Conservation (phyloP, 2,329 filamentous ascomycete species). For the Xylaria sp. region DNA sequence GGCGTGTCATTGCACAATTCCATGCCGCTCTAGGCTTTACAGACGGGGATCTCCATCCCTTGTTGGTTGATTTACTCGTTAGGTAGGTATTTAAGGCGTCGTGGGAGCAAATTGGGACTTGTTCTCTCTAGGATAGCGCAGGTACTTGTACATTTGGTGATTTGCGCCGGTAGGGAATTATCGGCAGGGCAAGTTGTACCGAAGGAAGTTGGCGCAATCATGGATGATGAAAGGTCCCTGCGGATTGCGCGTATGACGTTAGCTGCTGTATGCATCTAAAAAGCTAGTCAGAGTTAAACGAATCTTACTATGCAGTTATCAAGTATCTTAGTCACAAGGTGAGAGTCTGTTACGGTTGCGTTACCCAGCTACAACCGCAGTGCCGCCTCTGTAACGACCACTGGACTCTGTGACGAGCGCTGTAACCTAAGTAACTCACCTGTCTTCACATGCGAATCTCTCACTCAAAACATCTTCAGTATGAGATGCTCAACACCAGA, state of each 20-base stretch:
- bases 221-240: not conserved
- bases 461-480: too few relatives aligned
- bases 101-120: not conserved
- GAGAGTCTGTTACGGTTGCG: too few relatives aligned
- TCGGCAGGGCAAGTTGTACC: not conserved
- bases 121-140: not conserved
- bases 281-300: not conserved
- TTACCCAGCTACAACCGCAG: too few relatives aligned
- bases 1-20: conserved; percentile 25
- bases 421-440: too few relatives aligned
- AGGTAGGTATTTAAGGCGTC: not conserved
- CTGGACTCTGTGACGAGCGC: too few relatives aligned
- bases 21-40: conserved; percentile 23
- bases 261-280: not conserved
- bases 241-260: not conserved
- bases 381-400: too few relatives aligned
- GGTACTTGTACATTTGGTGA: not conserved
- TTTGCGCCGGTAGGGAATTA: not conserved
- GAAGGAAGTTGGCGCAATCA: not conserved
- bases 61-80: not conserved
- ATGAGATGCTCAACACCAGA: too few relatives aligned
- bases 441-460: too few relatives aligned
- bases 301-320: not conserved
- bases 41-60: conserved; percentile 4
- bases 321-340: not conserved